These are phyloP conservation scores for Cadophora gregata DNA, from an alignment of 2,329 filamentous ascomycete genomes.

Conservation along the genomic window DNA sequence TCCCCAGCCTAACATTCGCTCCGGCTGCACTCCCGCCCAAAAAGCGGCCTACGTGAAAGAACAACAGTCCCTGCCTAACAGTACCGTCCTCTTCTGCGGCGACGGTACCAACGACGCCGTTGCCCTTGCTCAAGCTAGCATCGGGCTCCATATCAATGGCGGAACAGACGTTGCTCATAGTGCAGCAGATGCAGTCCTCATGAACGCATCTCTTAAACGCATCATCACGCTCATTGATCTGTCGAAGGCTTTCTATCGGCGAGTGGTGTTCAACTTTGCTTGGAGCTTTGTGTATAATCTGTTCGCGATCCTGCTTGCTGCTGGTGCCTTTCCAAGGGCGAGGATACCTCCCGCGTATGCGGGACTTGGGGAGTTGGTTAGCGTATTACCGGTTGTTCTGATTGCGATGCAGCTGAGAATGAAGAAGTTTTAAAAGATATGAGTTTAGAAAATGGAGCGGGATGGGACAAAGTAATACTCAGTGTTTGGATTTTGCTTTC, in stretches of 20 bases:
- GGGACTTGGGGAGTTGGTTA: slow-evolving; percentile 69
- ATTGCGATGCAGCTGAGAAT: slow-evolving; percentile 34
- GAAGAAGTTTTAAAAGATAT: slow-evolving; percentile 29
- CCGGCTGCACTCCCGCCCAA: slow-evolving; percentile 46
- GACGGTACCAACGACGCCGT: slow-evolving; percentile 82
- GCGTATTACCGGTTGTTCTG: slow-evolving; percentile 65
- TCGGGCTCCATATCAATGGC: slow-evolving; percentile 72
- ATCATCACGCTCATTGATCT: slow-evolving; percentile 65
- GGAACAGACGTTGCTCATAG: slow-evolving; percentile 68
- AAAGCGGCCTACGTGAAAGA: slow-evolving; percentile 37
- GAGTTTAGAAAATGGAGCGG: background rate
- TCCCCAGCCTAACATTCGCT: slow-evolving; percentile 41
- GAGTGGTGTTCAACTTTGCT: slow-evolving; percentile 64
- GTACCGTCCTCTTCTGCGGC: slow-evolving; percentile 69
- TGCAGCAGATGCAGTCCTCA: slow-evolving; percentile 73
- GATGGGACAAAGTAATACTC: too few relatives aligned
- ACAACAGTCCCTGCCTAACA: slow-evolving; percentile 14
- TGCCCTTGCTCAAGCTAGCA: slow-evolving; percentile 71
- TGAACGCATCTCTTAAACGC: slow-evolving; percentile 60
- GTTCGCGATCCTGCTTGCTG: slow-evolving; percentile 64
- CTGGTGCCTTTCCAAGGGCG: slow-evolving; percentile 59
- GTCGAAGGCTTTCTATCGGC: slow-evolving; percentile 45
- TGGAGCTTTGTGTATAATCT: slow-evolving; percentile 69
- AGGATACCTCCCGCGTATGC: slow-evolving; percentile 63
- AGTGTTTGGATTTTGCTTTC: too few relatives aligned